phyloP scores from a whole-genome alignment of 805 yeast genomes.

The Saturnispora besseyi region DNA sequence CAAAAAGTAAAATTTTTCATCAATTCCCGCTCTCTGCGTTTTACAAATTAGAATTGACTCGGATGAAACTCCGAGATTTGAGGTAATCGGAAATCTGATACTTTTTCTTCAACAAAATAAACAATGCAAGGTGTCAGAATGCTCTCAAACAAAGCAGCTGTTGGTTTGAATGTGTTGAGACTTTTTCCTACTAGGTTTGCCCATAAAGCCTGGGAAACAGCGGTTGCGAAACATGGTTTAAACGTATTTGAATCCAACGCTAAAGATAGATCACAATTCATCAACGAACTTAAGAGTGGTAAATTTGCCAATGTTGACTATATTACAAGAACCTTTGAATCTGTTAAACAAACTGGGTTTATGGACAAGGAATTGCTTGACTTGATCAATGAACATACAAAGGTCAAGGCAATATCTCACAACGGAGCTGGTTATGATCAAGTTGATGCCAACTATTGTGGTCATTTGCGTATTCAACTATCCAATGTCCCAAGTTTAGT shows the following conservation, averaged over 20 bases:
- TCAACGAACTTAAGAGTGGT: slow-evolving; percentile 29
- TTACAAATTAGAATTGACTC: not conserved
- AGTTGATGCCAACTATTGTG: slow-evolving; percentile 36
- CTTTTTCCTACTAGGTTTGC: slow-evolving; percentile 56
- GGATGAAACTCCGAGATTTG: not conserved
- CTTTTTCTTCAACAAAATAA: not conserved
- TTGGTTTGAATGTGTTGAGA: slow-evolving; percentile 49
- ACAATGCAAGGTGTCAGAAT: not conserved
- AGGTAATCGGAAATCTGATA: not conserved
- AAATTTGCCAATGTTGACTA: slow-evolving; percentile 30
- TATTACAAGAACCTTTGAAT: slow-evolving; percentile 36
- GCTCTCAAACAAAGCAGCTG: not conserved
- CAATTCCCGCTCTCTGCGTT: not conserved
- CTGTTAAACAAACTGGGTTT: slow-evolving; percentile 32
- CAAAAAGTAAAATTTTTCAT: not conserved
- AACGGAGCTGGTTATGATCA: slow-evolving; percentile 55
- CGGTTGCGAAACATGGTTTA: slow-evolving; percentile 26
- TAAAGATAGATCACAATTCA: slow-evolving; percentile 32
- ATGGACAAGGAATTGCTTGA: slow-evolving; percentile 36
- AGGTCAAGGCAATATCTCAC: slow-evolving; percentile 37
- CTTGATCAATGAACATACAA: slow-evolving; percentile 25
- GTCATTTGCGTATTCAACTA: slow-evolving; percentile 34
- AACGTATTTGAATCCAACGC: slow-evolving; percentile 40
- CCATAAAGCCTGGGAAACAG: slow-evolving; percentile 49
- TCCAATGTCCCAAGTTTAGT: slow-evolving; percentile 48